Conservation (phyloP, 345 rosid species). For the thale cress (Arabidopsis thaliana) region DNA sequence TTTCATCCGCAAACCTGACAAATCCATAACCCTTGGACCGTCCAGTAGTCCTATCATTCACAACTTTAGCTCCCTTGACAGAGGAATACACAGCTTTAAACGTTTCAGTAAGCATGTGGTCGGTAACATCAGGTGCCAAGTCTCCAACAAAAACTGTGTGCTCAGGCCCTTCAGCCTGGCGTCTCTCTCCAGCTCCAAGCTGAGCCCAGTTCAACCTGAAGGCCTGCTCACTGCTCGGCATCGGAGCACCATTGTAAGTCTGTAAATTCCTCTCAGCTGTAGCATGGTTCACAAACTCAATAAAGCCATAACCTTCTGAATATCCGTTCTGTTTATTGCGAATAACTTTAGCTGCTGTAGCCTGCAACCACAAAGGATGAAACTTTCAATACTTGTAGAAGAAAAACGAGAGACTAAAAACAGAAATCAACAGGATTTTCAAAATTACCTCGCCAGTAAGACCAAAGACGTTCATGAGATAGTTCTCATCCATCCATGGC, state of each 20-base stretch:
- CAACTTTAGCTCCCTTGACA: slow-evolving; percentile 91
- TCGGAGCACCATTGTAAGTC: slow-evolving; percentile 72
- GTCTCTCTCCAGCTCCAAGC: slow-evolving; percentile 86
- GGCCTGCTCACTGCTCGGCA: slow-evolving; percentile 80
- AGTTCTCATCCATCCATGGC: slow-evolving; percentile 94
- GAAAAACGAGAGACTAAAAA: neutral
- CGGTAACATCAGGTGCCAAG: slow-evolving; percentile 90
- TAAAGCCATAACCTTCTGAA: slow-evolving; percentile 90
- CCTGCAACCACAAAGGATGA: slow-evolving; percentile 44
- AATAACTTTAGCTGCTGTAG: slow-evolving; percentile 80
- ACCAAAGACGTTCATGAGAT: slow-evolving; percentile 62
- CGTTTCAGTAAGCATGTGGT: slow-evolving; percentile 73
- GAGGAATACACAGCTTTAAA: slow-evolving; percentile 68
- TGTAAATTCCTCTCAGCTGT: slow-evolving; percentile 85
- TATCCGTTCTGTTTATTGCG: slow-evolving; percentile 72
- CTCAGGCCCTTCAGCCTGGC: slow-evolving; percentile 85
- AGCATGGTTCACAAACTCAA: slow-evolving; percentile 70
- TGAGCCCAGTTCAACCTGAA: slow-evolving; percentile 94
- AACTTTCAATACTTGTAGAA: neutral
- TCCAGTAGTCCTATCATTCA: slow-evolving; percentile 88
- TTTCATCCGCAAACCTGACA: slow-evolving; percentile 88
- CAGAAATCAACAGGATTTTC: neutral
- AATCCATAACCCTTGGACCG: slow-evolving; percentile 97
- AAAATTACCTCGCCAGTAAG: slow-evolving; percentile 70
- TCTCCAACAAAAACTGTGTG: slow-evolving; percentile 91